These are phyloP conservation scores for Neurospora sp. DNA, from an alignment of 495 filamentous ascomycete genomes.

Conservation along the genomic window DNA sequence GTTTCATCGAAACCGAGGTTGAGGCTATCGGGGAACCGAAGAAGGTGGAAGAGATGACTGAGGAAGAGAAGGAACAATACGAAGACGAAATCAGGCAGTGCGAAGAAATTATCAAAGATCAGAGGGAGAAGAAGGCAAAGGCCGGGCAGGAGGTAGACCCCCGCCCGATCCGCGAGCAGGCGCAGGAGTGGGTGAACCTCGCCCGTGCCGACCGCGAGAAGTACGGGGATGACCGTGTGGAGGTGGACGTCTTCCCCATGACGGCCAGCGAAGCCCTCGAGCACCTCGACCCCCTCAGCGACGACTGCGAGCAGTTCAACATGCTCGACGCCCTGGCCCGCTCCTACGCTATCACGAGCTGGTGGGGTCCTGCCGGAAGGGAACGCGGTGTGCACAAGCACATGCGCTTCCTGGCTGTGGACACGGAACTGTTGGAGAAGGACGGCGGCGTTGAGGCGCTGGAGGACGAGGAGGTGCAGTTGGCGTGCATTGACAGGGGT, in stretches of 20 bases:
- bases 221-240: background rate
- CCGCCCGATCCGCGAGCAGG: background rate
- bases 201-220: background rate
- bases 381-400: slow-evolving; percentile 5
- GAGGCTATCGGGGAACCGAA: background rate
- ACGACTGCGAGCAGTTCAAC: background rate
- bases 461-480: slow-evolving; percentile 29
- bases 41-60: background rate
- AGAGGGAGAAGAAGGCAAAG: background rate
- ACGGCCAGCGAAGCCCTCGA: background rate
- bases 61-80: background rate
- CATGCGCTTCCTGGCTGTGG: slow-evolving; percentile 42
- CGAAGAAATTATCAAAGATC: background rate
- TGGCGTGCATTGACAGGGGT: slow-evolving; percentile 35
- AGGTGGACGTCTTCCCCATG: background rate
- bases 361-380: slow-evolving; percentile 12
- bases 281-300: background rate
- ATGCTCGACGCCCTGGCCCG: slow-evolving; percentile 18
- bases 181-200: background rate
- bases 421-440: slow-evolving; percentile 25
- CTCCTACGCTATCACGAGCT: slow-evolving; percentile 19
- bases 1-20: background rate
- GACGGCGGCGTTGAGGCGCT: slow-evolving; percentile 27
- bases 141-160: background rate
- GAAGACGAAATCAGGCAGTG: background rate